Base-by-base conservation (phyloP, 345 rosid genomes). In the Citropsis articulata region DNA sequence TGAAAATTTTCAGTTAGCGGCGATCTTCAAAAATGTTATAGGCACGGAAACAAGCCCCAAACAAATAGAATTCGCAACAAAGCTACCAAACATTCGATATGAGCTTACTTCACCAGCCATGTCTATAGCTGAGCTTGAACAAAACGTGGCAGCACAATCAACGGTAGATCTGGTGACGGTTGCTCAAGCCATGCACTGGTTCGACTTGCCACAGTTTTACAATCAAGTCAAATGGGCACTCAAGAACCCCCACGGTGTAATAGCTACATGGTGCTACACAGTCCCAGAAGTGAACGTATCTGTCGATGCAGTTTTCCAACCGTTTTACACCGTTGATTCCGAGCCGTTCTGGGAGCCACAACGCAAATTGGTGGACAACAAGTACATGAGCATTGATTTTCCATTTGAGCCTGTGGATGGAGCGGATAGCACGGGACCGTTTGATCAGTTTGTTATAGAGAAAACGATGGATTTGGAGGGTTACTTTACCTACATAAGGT, bases 181-280 rank as follows among this genome's bases (percentile, higher is more conserved):
- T 16, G 94, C 96, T 59, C 98, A 92, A 73, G 94, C 98, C 48
- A 81, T 94, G 50, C 97, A 94, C 55, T 92, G 98, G 96, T 86
- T 94, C 53, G 91, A 89, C 19, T 90, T 87, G 61, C 81, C 86
- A 10, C 28, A 53, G 10, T 92, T 94, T 67, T 90, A 92, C 87
- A 69, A 73, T 0, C 91, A 88, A 79, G 97, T 86, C 66, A 86
- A 88, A 79, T 84, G 85, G 82, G 90, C 88, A 6, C 90, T 95
- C 74, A 89, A 90, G 71, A 94, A 90, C 64, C 97, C 98, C 12
- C 6, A 89, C 30, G 98, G 98, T 0, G 92, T 90, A 16, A 27
- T 92, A 50, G 97, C 94, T 0, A 89, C 94, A 0, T 92, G 98
- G 96, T 92, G 98, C 90, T 94, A 94, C 91, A 89, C 93, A 5